Evolutionary conservation across 2,329 filamentous ascomycete genomes (phyloP).

Genomic region (Fusarium drepaniforme): DNA sequence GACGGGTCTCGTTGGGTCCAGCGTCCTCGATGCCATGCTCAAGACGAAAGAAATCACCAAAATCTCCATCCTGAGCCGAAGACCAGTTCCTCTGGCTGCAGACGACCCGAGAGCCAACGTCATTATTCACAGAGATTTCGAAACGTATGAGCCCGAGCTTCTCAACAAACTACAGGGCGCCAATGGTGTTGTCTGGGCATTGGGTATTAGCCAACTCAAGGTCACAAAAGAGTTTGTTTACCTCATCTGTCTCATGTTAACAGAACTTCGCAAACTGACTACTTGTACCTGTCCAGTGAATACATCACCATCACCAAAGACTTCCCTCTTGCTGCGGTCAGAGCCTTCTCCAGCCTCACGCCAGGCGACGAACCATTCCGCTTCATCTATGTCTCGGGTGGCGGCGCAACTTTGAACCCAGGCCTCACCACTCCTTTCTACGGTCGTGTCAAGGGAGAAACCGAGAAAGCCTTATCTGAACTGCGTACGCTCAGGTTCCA

Average conservation of each 20-base stretch:
- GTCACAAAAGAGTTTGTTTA: neutral
- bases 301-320: neutral
- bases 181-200: neutral
- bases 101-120: neutral
- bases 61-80: neutral
- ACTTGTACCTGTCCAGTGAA: neutral
- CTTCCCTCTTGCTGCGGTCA: neutral
- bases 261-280: neutral
- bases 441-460: neutral
- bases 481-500: neutral
- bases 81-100: neutral
- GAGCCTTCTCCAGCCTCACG: neutral
- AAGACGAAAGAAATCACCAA: neutral
- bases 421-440: neutral
- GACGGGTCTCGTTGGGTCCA: neutral
- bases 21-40: conserved; percentile 4
- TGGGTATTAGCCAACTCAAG: neutral
- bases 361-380: neutral
- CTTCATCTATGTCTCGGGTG: neutral
- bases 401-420: neutral
- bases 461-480: neutral
- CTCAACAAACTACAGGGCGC: neutral
- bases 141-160: neutral
- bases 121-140: neutral
- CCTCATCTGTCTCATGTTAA: neutral